A percentile compares a stretch with the other conserved stretches of the same genome.
Evolutionary conservation across 768 basidiomycete species (phyloP).

Genomic region (Mycena vulgaris): DNA sequence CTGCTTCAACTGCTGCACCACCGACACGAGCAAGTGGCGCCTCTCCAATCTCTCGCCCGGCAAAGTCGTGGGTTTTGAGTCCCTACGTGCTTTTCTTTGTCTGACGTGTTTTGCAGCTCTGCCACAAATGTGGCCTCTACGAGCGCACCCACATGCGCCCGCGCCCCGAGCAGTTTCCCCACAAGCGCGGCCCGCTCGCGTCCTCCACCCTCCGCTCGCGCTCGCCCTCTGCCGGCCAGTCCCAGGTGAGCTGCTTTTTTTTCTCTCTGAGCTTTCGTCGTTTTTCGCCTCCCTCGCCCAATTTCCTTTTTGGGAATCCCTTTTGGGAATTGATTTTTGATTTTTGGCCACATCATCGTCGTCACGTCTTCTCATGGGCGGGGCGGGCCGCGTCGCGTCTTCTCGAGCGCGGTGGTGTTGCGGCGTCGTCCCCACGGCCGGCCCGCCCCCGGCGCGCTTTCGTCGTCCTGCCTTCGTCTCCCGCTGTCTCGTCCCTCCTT

Average conservation of each 20-base stretch:
- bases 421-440: too few species aligned
- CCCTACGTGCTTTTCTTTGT: constrained; percentile 31
- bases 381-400: too few species aligned
- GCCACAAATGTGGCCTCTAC: too few species aligned
- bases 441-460: too few species aligned
- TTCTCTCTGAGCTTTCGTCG: not conserved
- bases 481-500: too few species aligned
- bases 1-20: constrained; percentile 90
- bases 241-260: not conserved
- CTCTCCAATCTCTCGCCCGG: constrained; percentile 84
- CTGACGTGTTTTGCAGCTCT: constrained; percentile 55
- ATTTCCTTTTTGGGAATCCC: too few species aligned
- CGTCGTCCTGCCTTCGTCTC: too few species aligned
- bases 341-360: not conserved
- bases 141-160: constrained; percentile 86
- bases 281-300: too few species aligned
- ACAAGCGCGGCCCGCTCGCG: constrained; percentile 81
- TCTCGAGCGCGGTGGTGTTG: too few species aligned
- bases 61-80: constrained; percentile 72
- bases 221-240: constrained; percentile 56
- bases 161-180: constrained; percentile 85
- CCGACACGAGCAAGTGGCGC: constrained; percentile 88
- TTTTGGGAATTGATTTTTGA: not conserved
- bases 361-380: not conserved
- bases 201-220: constrained; percentile 64